Base-by-base conservation (phyloP, 805 yeast species). In the Teunomyces stri region DNA sequence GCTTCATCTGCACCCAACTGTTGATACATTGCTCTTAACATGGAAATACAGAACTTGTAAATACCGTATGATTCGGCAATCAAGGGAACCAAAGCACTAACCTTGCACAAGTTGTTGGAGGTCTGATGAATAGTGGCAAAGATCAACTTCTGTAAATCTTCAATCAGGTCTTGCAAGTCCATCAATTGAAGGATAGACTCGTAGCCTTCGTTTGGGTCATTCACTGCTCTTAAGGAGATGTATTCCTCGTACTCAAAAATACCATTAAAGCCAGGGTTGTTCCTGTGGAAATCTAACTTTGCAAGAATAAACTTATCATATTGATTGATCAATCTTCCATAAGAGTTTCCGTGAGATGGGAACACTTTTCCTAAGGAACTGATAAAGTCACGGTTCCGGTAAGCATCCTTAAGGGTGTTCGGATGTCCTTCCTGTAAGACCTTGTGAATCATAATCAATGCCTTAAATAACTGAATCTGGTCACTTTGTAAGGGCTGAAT, bases 391-490 rank as follows among this genome's bases (percentile, higher is more conserved):
- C 82, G 72, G 62, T 90, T 89, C 51, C 81, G 75, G 58, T 82
- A 86, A 1, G 89, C 97, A 58, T 89, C 97, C 44, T 80, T 75
- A 57, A 92, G 69, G 5, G 89, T 83, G 22, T 88, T 78, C 11
- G 89, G 89, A 64, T 92, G 98, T n/a, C 99, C 99, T 66, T 92
- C 99, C 64, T 94, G 98, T n/a, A 92, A 70, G 5, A 94, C 92
- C 59, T 92, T 91, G 60, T 92, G 98, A 42, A 90, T 77, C 53
- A 88, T 78, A 45, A 91, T 87, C 60, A 94, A 72, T 12, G 95
- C 84, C 63, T 92, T 92, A 72, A 90, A 91, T 51, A 87, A 66
- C 66, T 87, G 96, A 13, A 91, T 78, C 54, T 89, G 96, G 58
- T 88, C 92, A 47, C 80, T 77, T 52, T 85, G 90, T 48, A 91